phyloP scores from a whole-genome alignment of 345 rosid genomes.

The Boechera retrofracta region DNA sequence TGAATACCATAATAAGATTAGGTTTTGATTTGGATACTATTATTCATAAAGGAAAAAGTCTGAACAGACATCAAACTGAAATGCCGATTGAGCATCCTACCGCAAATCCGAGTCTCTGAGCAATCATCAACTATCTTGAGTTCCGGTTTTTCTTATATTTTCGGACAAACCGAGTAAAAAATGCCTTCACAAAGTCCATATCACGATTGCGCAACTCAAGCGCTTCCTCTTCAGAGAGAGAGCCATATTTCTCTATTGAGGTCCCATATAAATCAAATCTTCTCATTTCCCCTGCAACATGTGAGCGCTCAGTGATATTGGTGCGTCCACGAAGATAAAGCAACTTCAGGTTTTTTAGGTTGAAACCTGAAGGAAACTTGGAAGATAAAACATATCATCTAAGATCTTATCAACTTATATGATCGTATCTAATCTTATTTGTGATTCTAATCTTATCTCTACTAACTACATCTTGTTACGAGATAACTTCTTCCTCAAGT shows the following conservation, averaged over 20 bases:
- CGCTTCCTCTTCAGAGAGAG: constrained; percentile 25
- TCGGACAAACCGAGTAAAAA: constrained; percentile 20
- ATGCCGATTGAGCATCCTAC: no score
- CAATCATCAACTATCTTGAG: constrained; percentile 23
- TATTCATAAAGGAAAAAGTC: no score
- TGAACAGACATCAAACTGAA: no score
- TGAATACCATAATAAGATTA: no score
- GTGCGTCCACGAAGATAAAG: constrained; percentile 39
- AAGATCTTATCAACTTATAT: no score
- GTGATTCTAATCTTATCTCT: no score
- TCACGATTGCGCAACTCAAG: constrained; percentile 25
- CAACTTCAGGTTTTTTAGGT: constrained; percentile 25
- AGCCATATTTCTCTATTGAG: constrained; percentile 28
- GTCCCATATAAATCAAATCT: constrained; percentile 36
- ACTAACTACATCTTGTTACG: no score
- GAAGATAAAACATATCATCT: no score
- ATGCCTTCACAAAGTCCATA: constrained; percentile 4
- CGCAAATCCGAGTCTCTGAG: not conserved
- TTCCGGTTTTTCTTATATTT: constrained; percentile 9
- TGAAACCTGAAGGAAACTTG: not conserved
- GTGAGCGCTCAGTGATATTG: constrained; percentile 20
- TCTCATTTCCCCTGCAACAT: constrained; percentile 27
- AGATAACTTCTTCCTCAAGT: no score
- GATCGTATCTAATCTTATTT: no score
- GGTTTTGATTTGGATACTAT: no score